These are phyloP conservation scores for Fusarium palustre DNA, from an alignment of 2,329 filamentous ascomycete species.

Conservation along the genomic window DNA sequence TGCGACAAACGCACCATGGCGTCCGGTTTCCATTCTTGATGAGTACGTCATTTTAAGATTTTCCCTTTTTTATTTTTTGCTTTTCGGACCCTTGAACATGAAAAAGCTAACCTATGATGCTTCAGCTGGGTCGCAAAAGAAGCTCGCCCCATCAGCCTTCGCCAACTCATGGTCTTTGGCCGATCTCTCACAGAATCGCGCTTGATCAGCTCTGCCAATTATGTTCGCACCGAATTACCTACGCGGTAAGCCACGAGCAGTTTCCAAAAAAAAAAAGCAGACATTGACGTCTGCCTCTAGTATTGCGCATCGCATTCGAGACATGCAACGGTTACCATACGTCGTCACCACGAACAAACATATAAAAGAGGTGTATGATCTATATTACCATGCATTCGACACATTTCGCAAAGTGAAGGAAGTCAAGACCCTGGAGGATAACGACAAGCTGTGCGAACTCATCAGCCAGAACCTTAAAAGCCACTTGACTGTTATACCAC, in stretches of 20 bases:
- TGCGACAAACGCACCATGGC: conserved; percentile 62
- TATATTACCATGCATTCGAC: conserved; percentile 98
- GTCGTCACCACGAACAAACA: conserved; percentile 96
- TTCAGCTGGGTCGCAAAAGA: conserved; percentile 91
- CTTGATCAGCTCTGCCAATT: conserved; percentile 94
- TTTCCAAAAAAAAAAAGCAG: not conserved
- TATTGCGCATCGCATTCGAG: conserved; percentile 91
- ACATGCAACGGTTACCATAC: conserved; percentile 97
- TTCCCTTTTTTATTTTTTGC: not conserved
- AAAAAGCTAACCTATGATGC: conserved; percentile 36
- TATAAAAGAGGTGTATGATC: conserved; percentile 93
- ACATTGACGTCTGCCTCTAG: conserved; percentile 57
- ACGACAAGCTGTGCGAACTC: conserved; percentile 85
- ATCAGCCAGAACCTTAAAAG: conserved; percentile 84
- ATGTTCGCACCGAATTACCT: conserved; percentile 93
- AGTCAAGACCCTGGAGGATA: conserved; percentile 87
- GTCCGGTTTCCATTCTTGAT: conserved; percentile 72
- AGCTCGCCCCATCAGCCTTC: conserved; percentile 93
- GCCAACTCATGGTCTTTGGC: conserved; percentile 97
- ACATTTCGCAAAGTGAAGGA: conserved; percentile 85
- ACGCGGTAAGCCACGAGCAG: conserved; percentile 58
- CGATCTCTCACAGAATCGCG: conserved; percentile 90
- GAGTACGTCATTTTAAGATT: conserved; percentile 61
- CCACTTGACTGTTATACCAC: conserved; percentile 93
- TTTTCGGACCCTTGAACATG: not conserved